These are phyloP conservation scores for Apiospora kogelbergensis DNA, from an alignment of 2,329 filamentous ascomycete species.

Conservation along the genomic window DNA sequence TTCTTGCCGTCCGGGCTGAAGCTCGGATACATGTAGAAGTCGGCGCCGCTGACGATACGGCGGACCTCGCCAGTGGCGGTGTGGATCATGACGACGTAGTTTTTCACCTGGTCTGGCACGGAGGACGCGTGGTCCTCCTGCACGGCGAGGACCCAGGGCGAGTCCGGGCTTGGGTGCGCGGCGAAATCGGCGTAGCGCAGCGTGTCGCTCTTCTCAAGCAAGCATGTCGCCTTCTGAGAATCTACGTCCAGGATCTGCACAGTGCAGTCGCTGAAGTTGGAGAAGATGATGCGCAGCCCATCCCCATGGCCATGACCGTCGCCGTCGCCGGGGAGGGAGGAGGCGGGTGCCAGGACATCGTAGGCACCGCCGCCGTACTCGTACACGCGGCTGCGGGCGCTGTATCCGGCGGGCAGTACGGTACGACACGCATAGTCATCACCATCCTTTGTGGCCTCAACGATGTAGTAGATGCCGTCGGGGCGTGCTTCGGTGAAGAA, in stretches of 20 bases:
- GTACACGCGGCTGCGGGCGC: conserved; percentile 46
- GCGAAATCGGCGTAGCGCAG: conserved; percentile 49
- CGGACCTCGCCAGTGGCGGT: conserved; percentile 39
- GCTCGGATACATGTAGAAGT: conserved; percentile 53
- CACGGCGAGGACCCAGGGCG: conserved; percentile 48
- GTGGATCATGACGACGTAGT: conserved; percentile 42
- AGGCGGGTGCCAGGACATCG: conserved; percentile 29
- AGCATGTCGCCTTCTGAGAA: conserved; percentile 29
- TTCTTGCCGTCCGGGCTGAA: conserved; percentile 47
- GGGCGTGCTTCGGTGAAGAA: conserved; percentile 39
- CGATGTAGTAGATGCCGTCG: conserved; percentile 43
- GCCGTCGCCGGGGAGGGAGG: background rate
- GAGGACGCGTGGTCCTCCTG: conserved; percentile 48
- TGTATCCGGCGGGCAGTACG: conserved; percentile 43
- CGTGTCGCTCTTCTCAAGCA: conserved; percentile 30
- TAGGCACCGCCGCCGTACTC: conserved; percentile 53
- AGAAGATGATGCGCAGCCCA: conserved; percentile 45
- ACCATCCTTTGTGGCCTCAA: conserved; percentile 33
- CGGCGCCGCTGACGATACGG: conserved; percentile 42
- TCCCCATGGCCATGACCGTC: background rate
- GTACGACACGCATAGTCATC: conserved; percentile 33
- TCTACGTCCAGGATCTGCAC: conserved; percentile 43
- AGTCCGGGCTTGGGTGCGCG: conserved; percentile 31
- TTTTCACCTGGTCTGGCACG: conserved; percentile 31
- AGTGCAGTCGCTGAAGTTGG: conserved; percentile 40